These are phyloP conservation scores for Dentipellis fragilis DNA, from an alignment of 768 basidiomycete genomes.

Conservation along the genomic window DNA sequence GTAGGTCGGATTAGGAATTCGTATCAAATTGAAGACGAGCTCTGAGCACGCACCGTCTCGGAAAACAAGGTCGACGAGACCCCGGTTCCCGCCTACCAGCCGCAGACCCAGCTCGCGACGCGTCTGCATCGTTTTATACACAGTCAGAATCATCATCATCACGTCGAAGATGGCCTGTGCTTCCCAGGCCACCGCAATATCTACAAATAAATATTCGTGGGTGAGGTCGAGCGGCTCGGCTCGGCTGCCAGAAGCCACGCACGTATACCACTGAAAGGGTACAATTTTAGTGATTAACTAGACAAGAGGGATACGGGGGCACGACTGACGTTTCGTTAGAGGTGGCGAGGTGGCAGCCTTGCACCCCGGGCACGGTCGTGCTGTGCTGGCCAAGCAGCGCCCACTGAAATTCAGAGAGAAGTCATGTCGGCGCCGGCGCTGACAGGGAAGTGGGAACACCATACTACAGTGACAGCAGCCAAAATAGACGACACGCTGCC, in stretches of 20 bases:
- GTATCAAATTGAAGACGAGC: background rate
- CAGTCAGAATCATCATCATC: conserved; percentile 35
- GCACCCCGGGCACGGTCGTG: background rate
- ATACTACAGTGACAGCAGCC: conserved; percentile 25
- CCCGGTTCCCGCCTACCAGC: conserved; percentile 16
- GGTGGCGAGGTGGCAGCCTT: conserved; percentile 15
- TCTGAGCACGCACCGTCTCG: conserved; percentile 35
- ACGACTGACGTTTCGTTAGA: conserved; percentile 17
- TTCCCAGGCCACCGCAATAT: conserved; percentile 33
- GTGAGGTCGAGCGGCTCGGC: no score
- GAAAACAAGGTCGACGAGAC: conserved; percentile 32
- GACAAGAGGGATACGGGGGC: background rate
- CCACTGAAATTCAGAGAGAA: conserved; percentile 25
- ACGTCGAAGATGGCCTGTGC: conserved; percentile 39
- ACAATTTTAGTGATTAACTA: background rate
- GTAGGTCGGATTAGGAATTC: background rate
- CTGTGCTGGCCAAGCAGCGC: conserved; percentile 27
- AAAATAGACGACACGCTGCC: conserved; percentile 23
- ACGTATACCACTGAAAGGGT: no score
- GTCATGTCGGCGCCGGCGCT: background rate
- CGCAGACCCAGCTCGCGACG: conserved; percentile 20
- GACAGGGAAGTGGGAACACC: conserved; percentile 13
- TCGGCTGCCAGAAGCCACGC: no score
- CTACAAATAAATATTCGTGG: conserved; percentile 8
- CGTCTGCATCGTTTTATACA: conserved; percentile 31